Evolutionary conservation across 2,329 filamentous ascomycete genomes (phyloP), one percentile per base, ranked within the genome.

Genomic region (Ambrosiella cleistominuta): DNA sequence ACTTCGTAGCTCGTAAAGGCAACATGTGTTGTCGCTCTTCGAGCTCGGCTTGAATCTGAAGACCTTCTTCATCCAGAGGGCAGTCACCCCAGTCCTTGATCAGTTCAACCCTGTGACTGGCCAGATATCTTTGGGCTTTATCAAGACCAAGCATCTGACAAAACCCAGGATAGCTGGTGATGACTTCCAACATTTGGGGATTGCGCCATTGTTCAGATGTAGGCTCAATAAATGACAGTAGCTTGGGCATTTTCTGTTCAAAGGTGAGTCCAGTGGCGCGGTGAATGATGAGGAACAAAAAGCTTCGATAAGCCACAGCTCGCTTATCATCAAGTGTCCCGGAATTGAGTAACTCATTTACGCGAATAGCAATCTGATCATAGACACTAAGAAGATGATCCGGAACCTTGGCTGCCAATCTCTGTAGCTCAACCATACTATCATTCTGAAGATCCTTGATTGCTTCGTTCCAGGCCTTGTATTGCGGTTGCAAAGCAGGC

Each of bases 201-300:
- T 84, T 80, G 63, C 83, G 82, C 93, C 93, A 98, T 57, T 86
- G 79, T 37, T 81, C 74, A 63, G 84, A 84, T 27, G 97, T 82
- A 1, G 90, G 88, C n/a, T 84, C 77, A 54, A 97, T 76, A 68
- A 97, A 95, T 12, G 79, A 77, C 58, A 81, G 74, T 37, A 98
- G 73, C 60, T 88, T 84, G 58, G 80, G 74, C 57, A 90, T 75
- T 60, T 90, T 86, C 40, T 80, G 71, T n/a, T 75, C 74, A 15
- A 78, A 76, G 63, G 94, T 84, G 39, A 97, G 76, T 49, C 81
- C 82, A 19, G 77, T 83, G 40, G 88, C 83, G 61, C 93, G 88
- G 69, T 97, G 91, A 64, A 93, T 84, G 62, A 98, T 93, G 60
- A 95, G 93, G 68, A 98, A 94, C 0, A 97, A 75, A 62, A 97